Evolutionary conservation across 2,329 filamentous ascomycete genomes (phyloP).

Genomic region (Hymenoscyphus albidus): DNA sequence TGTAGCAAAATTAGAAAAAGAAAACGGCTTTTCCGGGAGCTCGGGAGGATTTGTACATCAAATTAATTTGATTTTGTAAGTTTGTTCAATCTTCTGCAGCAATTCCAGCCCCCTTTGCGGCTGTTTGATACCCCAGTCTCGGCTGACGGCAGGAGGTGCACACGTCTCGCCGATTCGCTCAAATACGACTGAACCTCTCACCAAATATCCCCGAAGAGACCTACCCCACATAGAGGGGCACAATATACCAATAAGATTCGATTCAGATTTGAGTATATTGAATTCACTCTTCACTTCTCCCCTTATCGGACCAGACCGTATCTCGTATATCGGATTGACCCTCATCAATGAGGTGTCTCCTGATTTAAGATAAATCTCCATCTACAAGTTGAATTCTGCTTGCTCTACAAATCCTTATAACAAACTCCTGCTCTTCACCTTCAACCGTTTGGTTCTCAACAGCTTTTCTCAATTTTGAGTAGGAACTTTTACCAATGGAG

Average conservation of each 20-base stretch:
- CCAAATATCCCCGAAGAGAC: not conserved
- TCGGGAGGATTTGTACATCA: not conserved
- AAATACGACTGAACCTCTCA: constrained; percentile 1
- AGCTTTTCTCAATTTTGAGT: not conserved
- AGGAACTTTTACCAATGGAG: not conserved
- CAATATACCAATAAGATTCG: not conserved
- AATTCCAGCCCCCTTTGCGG: not conserved
- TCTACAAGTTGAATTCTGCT: not conserved
- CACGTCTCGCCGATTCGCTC: not conserved
- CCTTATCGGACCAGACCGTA: not conserved
- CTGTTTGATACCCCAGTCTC: not conserved
- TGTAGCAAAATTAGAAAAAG: not conserved
- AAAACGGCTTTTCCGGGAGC: not conserved
- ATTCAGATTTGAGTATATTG: not conserved
- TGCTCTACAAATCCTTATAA: not conserved
- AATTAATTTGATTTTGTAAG: not conserved
- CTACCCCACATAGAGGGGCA: not conserved
- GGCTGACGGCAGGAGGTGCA: not conserved
- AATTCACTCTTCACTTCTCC: not conserved
- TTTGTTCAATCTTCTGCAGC: not conserved
- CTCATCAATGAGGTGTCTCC: not conserved
- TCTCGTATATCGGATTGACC: not conserved
- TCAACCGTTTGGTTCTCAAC: not conserved
- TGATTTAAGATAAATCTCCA: not conserved
- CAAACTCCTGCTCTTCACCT: not conserved